Base-by-base conservation (phyloP, 768 basidiomycete genomes). In the Terana coerulea region DNA sequence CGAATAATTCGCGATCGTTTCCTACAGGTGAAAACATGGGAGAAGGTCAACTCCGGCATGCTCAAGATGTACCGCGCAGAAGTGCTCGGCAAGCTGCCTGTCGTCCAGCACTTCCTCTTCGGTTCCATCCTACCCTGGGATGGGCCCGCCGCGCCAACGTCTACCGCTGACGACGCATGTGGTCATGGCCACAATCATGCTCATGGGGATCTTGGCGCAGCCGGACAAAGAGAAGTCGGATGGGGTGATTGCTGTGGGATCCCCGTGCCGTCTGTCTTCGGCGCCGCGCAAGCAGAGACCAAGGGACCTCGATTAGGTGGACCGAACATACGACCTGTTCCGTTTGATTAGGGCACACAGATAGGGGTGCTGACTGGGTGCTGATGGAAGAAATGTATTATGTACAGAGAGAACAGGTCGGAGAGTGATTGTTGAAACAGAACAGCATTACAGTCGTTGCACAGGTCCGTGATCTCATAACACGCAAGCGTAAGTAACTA, bases 11-110 rank as follows among this genome's bases (percentile, higher is more conserved):
- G 37, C 19, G 39, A 8, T 19, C 39, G 19, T 40, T 9, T 22
- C 10, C n/a, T 22, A 9, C 37, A 74, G 85, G 85, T 91, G 3
- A 92, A 89, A 68, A 86, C 89, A 9, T 98, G 95, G 95, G 89
- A 91, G 61, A 98, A 97, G 67, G 92, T 98, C 58, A 98, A 98
- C 67, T 69, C 76, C 5, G 95, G 95, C 3, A 97, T 99, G 92
- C 77, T 90, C 69, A 99, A 98, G 68, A 98, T 99, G 95, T 98
- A 95, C 72, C 76, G 77, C 37, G 95, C 92, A 31, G 95, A 99
- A 67, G 95, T 99, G 0, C 76, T 98, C 10, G 88, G 86, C 52
- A 98, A 98, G 62, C 83, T 98, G 2, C 95, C 97, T 1, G 93
- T 99, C 50, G 81, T 91, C 31, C 95, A 98, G 68, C 97, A 99